phyloP scores from a whole-genome alignment of 208 protist genomes.

The Acanthamoeba lenticulata region DNA sequence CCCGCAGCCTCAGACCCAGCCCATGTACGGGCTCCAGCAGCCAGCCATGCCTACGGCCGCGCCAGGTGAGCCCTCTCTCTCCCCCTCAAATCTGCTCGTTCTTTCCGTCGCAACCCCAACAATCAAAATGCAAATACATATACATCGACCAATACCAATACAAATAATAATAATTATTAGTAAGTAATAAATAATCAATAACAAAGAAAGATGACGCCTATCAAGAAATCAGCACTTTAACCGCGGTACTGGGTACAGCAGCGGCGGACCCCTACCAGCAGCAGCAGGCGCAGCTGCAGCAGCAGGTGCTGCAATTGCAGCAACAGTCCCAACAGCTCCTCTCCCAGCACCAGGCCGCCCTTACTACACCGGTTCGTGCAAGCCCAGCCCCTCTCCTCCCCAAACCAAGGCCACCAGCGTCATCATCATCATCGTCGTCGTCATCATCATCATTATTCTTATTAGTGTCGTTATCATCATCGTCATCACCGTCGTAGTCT shows the following conservation, averaged over 20 bases:
- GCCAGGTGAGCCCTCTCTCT: neutral
- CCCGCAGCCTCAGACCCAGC: neutral
- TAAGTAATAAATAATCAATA: neutral
- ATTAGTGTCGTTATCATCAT: too few relatives aligned
- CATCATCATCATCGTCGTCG: too few relatives aligned
- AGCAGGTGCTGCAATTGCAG: slow-evolving; percentile 37
- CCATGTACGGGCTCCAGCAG: neutral
- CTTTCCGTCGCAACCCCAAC: too few relatives aligned
- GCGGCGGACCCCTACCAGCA: slow-evolving; percentile 15
- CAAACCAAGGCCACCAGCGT: too few relatives aligned
- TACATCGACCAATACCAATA: too few relatives aligned
- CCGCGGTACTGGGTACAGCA: neutral
- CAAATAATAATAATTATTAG: too few relatives aligned
- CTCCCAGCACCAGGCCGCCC: neutral
- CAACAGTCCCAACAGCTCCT: slow-evolving; percentile 2
- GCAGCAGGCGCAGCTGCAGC: slow-evolving; percentile 33
- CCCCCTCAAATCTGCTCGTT: too few relatives aligned
- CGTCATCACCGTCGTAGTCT: too few relatives aligned
- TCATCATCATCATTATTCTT: too few relatives aligned
- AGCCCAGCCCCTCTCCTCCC: too few relatives aligned
- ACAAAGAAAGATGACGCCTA: neutral
- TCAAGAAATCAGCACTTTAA: neutral
- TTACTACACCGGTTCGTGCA: neutral
- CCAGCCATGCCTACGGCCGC: neutral
- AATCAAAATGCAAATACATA: too few relatives aligned